Percentiles rank a stretch among this genome's conserved stretches.
phyloP scores from a whole-genome alignment of 129 eudicot genomes.

The Erigeron canadensis region DNA sequence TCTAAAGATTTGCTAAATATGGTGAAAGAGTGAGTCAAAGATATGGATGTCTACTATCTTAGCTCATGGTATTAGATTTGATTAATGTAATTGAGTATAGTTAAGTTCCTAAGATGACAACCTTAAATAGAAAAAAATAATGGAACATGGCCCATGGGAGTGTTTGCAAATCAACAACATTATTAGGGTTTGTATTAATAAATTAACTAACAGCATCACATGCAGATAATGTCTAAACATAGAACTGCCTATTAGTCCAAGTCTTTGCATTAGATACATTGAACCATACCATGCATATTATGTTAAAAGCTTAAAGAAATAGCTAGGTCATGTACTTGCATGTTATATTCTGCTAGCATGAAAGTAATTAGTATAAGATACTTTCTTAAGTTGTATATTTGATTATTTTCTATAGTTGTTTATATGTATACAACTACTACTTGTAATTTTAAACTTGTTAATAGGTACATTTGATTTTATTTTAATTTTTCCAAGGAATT shows the following conservation, averaged over 20 bases:
- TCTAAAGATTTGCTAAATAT: background rate
- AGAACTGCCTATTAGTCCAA: slow-evolving; percentile 25
- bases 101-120: slow-evolving; percentile 22
- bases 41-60: slow-evolving; percentile 8
- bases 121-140: slow-evolving; percentile 26
- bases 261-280: slow-evolving; percentile 23
- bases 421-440: too few species aligned
- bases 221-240: slow-evolving; percentile 31
- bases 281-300: too few species aligned
- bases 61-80: slow-evolving; percentile 2
- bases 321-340: background rate
- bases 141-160: slow-evolving; percentile 15
- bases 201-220: slow-evolving; percentile 20
- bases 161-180: slow-evolving; percentile 42
- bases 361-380: too few species aligned
- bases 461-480: too few species aligned
- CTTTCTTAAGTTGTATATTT: too few species aligned
- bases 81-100: background rate
- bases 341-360: too few species aligned
- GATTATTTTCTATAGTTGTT: too few species aligned
- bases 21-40: background rate
- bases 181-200: slow-evolving; percentile 28
- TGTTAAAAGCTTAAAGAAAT: background rate
- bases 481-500: too few species aligned
- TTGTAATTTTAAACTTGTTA: too few species aligned